These are phyloP conservation scores for Epicoccum nigrum DNA, from an alignment of 2,329 filamentous ascomycete species.

Conservation along the genomic window DNA sequence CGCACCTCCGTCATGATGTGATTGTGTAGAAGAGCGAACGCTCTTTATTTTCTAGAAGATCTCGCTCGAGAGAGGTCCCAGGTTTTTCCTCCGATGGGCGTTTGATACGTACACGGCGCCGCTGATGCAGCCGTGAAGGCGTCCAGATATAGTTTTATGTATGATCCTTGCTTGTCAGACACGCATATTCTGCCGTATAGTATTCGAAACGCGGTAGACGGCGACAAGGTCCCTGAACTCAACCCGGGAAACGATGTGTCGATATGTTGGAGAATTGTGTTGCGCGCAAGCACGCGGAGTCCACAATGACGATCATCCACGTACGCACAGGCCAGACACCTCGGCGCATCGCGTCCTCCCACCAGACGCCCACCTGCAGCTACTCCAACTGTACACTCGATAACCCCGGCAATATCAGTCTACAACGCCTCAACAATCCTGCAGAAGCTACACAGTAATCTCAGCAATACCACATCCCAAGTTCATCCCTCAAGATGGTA, in stretches of 20 bases:
- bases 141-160: too few relatives aligned
- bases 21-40: neutral
- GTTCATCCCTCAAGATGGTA: slow-evolving; percentile 21
- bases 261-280: slow-evolving; percentile 1
- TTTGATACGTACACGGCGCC: too few relatives aligned
- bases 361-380: slow-evolving; percentile 4
- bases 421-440: neutral
- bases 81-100: too few relatives aligned
- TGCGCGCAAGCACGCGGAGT: neutral
- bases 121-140: too few relatives aligned
- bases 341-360: slow-evolving; percentile 16
- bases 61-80: neutral
- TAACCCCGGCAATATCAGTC: neutral
- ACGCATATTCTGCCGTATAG: too few relatives aligned
- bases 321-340: slow-evolving; percentile 19
- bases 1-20: slow-evolving; percentile 56
- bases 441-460: neutral
- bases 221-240: too few relatives aligned
- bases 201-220: too few relatives aligned
- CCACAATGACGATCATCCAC: slow-evolving; percentile 16
- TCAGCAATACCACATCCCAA: neutral
- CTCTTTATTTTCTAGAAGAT: neutral
- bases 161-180: neutral
- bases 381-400: slow-evolving; percentile 16
- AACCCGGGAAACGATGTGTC: neutral